Conservation (phyloP, 2,329 filamentous ascomycete species). For the Microcyclosporella mali region DNA sequence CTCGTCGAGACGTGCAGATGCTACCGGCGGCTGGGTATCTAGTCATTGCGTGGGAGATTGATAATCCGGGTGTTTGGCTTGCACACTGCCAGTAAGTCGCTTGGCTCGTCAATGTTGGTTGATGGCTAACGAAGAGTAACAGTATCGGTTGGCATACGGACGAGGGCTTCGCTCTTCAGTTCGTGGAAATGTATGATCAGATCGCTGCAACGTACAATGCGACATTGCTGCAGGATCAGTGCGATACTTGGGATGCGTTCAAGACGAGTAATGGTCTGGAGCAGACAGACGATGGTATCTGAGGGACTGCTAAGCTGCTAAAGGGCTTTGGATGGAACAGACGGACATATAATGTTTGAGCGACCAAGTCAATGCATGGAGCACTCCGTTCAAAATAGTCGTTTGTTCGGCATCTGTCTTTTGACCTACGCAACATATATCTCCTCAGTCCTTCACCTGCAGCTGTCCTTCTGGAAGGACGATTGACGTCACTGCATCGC, state of each 20-base stretch:
- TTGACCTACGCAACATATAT: too few species aligned
- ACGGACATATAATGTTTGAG: too few species aligned
- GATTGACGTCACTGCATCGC: too few species aligned
- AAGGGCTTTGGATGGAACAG: too few species aligned
- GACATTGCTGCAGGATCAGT: constrained; percentile 5
- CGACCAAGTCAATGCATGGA: too few species aligned
- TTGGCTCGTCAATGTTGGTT: neutral
- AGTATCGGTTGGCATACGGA: constrained; percentile 29
- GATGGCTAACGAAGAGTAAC: constrained; percentile 2
- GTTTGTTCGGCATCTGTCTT: too few species aligned
- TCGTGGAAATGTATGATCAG: constrained; percentile 20
- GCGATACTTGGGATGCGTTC: constrained; percentile 5
- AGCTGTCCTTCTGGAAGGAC: too few species aligned
- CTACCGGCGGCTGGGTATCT: constrained; percentile 30
- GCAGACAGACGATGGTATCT: too few species aligned
- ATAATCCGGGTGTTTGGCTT: constrained; percentile 32
- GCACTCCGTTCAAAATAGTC: too few species aligned
- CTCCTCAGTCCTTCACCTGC: too few species aligned
- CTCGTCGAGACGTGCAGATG: constrained; percentile 29
- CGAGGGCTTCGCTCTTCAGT: constrained; percentile 28
- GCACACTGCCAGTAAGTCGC: constrained; percentile 21
- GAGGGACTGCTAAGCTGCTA: too few species aligned
- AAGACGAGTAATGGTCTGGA: too few species aligned
- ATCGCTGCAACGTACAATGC: constrained; percentile 12
- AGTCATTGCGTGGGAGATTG: constrained; percentile 30